Conservation (phyloP, 257 asterid genomes). For the Lithospermum erythrorhizon region DNA sequence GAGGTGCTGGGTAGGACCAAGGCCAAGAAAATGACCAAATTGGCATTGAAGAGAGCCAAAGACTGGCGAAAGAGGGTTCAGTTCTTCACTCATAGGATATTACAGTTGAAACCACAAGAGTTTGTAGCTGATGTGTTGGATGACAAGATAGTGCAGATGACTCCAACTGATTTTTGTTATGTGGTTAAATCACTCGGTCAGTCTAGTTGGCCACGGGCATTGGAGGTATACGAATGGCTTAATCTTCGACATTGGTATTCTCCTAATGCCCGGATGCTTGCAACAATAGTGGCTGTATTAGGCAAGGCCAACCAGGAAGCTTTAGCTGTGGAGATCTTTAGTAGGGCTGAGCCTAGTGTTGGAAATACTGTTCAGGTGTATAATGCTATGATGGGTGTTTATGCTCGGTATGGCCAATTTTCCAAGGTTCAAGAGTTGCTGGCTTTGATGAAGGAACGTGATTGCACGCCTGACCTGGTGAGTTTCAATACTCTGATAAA, state of each 20-base stretch:
- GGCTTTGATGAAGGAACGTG: constrained; percentile 68
- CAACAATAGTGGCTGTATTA: constrained; percentile 67
- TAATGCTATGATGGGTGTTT: constrained; percentile 96
- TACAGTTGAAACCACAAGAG: constrained; percentile 58
- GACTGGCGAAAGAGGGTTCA: constrained; percentile 88
- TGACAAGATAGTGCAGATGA: constrained; percentile 88
- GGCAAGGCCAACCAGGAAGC: constrained; percentile 91
- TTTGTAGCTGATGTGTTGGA: constrained; percentile 94
- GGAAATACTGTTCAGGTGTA: constrained; percentile 79
- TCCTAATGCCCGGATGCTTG: constrained; percentile 82
- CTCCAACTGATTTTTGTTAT: constrained; percentile 86
- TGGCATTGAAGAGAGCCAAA: constrained; percentile 85
- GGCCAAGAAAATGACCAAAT: constrained; percentile 80
- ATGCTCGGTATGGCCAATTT: constrained; percentile 75
- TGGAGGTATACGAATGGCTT: constrained; percentile 90
- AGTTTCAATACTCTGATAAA: constrained; percentile 90
- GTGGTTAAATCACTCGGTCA: constrained; percentile 85
- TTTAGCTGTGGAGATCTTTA: constrained; percentile 72
- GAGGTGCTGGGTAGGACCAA: constrained; percentile 52
- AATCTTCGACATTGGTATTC: constrained; percentile 80
- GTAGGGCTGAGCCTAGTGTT: constrained; percentile 42
- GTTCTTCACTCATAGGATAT: constrained; percentile 58
- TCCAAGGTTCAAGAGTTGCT: constrained; percentile 67
- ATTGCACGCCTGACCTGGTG: constrained; percentile 81
- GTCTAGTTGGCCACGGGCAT: constrained; percentile 81